These are phyloP conservation scores for Penicillium sp. DNA, from an alignment of 2,329 filamentous ascomycete species.

Conservation along the genomic window DNA sequence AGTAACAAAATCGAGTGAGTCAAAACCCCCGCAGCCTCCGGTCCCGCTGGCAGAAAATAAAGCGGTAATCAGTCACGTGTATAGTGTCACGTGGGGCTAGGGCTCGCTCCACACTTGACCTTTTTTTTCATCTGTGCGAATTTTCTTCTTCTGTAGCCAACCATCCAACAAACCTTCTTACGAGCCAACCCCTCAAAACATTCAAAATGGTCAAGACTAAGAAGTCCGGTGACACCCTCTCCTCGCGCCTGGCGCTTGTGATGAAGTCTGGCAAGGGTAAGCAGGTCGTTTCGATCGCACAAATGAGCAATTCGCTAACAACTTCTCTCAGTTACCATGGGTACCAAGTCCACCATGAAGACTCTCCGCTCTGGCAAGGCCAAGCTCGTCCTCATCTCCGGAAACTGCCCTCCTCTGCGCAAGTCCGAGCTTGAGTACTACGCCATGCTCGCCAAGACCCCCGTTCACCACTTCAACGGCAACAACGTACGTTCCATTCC, in stretches of 20 bases:
- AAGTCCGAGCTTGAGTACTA: slow-evolving; percentile 98
- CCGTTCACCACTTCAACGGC: slow-evolving; percentile 96
- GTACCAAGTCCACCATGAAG: slow-evolving; percentile 90
- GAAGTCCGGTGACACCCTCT: slow-evolving; percentile 81
- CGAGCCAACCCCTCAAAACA: slow-evolving; percentile 26
- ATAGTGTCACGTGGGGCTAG: not conserved
- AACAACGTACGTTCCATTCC: slow-evolving; percentile 83
- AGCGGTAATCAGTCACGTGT: not conserved
- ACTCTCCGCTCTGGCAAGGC: slow-evolving; percentile 92
- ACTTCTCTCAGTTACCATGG: slow-evolving; percentile 65
- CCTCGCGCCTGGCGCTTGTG: slow-evolving; percentile 67
- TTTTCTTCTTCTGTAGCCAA: slow-evolving; percentile 6
- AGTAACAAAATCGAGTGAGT: slow-evolving; percentile 4
- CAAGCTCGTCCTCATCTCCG: slow-evolving; percentile 94
- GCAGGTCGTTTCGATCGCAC: slow-evolving; percentile 5
- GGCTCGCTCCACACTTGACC: slow-evolving; percentile 6
- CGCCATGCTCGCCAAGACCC: slow-evolving; percentile 89
- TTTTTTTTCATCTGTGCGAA: not conserved
- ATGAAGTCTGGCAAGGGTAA: slow-evolving; percentile 57
- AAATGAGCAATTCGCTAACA: slow-evolving; percentile 5
- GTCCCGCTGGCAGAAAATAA: slow-evolving; percentile 8
- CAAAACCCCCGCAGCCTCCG: slow-evolving; percentile 10
- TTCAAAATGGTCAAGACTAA: slow-evolving; percentile 65
- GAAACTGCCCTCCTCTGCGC: slow-evolving; percentile 95
- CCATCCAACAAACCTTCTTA: slow-evolving; percentile 26